Percentiles rank a stretch among this genome's conserved stretches.
These are phyloP conservation scores for Scutellaria galericulata DNA, from an alignment of 257 asterid species.

Conservation along the genomic window DNA sequence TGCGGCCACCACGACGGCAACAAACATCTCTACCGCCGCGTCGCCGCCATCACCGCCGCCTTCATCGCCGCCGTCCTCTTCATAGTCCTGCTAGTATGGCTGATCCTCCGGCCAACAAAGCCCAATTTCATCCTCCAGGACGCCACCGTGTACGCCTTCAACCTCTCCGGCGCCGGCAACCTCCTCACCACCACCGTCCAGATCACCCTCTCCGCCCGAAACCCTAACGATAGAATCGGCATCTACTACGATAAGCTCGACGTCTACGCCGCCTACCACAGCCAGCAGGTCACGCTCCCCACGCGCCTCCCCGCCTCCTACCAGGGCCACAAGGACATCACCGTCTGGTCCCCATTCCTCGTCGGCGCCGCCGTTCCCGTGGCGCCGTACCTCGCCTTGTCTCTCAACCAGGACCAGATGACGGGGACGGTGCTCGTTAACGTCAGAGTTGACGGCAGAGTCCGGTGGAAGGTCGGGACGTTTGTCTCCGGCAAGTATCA, in stretches of 20 bases:
- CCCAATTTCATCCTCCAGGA: conserved; percentile 75
- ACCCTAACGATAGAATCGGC: conserved; percentile 56
- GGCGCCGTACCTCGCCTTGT: conserved; percentile 45
- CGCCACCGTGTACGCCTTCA: conserved; percentile 63
- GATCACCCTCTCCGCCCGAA: conserved; percentile 50
- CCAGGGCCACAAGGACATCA: conserved; percentile 61
- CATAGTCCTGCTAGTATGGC: conserved; percentile 57
- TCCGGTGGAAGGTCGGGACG: conserved; percentile 83
- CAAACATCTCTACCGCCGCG: conserved; percentile 42
- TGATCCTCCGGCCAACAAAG: conserved; percentile 73
- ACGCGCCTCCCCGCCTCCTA: conserved; percentile 48
- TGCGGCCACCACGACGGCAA: conserved; percentile 59
- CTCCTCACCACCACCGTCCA: conserved; percentile 60
- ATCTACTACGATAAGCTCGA: conserved; percentile 55
- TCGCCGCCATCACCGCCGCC: conserved; percentile 28
- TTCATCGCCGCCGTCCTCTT: conserved; percentile 48
- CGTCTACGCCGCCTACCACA: conserved; percentile 61
- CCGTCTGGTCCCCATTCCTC: conserved; percentile 67
- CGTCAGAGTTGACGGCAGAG: conserved; percentile 51
- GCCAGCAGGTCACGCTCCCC: conserved; percentile 64
- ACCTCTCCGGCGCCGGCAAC: conserved; percentile 44
- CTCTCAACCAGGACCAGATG: conserved; percentile 48
- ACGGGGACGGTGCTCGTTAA: conserved; percentile 52
- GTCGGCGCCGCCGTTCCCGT: conserved; percentile 52
- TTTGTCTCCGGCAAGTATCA: conserved; percentile 59